phyloP scores from a whole-genome alignment of 352 stramenopile genomes.

The Phytophthora sojae region DNA sequence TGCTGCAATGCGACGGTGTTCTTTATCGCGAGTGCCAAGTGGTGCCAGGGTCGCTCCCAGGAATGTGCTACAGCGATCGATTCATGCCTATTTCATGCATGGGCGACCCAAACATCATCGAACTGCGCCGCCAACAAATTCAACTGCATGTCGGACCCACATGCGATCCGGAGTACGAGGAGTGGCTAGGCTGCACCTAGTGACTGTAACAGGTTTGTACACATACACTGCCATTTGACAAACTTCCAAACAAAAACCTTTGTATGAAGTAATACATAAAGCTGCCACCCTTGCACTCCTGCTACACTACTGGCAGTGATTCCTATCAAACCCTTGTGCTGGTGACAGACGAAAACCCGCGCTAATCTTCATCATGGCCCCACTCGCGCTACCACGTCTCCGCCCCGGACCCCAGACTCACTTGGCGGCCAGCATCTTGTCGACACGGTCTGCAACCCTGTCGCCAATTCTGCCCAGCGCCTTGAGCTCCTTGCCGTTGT shows the following conservation, averaged over 20 bases:
- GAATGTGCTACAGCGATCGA: constrained; percentile 39
- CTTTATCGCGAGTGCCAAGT: constrained; percentile 41
- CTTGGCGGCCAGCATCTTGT: constrained; percentile 41
- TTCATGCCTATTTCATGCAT: constrained; percentile 36
- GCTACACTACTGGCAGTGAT: not conserved
- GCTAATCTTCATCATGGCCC: not conserved
- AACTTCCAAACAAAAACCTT: constrained; percentile 7
- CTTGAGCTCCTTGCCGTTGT: constrained; percentile 56
- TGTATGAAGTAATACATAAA: not conserved
- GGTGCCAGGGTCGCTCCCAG: not conserved
- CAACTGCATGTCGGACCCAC: constrained; percentile 14
- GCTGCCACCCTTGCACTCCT: constrained; percentile 15
- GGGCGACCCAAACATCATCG: constrained; percentile 11
- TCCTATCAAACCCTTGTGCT: not conserved
- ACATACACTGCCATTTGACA: not conserved
- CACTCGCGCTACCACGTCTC: not conserved
- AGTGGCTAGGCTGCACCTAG: constrained; percentile 33
- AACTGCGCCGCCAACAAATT: constrained; percentile 37
- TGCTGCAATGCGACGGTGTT: constrained; percentile 23
- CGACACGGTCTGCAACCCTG: constrained; percentile 70
- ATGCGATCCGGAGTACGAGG: constrained; percentile 31
- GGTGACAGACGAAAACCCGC: constrained; percentile 4
- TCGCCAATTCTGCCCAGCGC: constrained; percentile 64
- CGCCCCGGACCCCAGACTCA: not conserved
- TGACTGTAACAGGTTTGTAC: not conserved